These are phyloP conservation scores for Colletotrichum sp. DNA, from an alignment of 2,329 filamentous ascomycete genomes.

Conservation along the genomic window DNA sequence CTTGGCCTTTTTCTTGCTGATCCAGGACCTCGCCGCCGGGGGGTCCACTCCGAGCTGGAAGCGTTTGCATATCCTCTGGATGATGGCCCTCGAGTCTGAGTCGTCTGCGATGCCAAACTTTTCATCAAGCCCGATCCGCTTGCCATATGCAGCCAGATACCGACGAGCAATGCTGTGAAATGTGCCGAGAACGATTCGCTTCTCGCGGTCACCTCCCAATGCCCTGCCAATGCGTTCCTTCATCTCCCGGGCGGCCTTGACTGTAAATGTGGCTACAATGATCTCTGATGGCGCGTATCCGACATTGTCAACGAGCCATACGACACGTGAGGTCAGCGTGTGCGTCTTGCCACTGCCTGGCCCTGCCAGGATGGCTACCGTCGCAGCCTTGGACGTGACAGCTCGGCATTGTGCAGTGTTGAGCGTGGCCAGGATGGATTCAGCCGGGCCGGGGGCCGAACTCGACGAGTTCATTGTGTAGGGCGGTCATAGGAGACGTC, in stretches of 20 bases:
- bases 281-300: constrained; percentile 83
- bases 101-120: constrained; percentile 93
- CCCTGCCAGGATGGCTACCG: constrained; percentile 70
- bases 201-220: constrained; percentile 79
- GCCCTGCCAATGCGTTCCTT: constrained; percentile 81
- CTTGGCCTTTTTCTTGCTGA: constrained; percentile 70
- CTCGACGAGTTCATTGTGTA: constrained; percentile 17
- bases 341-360: constrained; percentile 89
- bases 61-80: constrained; percentile 84
- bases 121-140: constrained; percentile 79
- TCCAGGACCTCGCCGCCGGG: constrained; percentile 73
- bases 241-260: constrained; percentile 95
- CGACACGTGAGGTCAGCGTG: constrained; percentile 89
- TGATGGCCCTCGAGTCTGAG: constrained; percentile 77
- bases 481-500: not conserved
- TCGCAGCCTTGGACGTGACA: constrained; percentile 56
- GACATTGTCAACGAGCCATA: constrained; percentile 79
- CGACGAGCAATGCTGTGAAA: constrained; percentile 92
- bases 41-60: constrained; percentile 72
- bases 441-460: constrained; percentile 15
- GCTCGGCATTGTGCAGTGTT: constrained; percentile 62
- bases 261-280: constrained; percentile 95
- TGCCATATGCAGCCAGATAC: constrained; percentile 84
- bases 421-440: constrained; percentile 50
- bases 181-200: constrained; percentile 83